Percentiles rank a stretch among this genome's conserved stretches.
Conservation (phyloP, 2,329 filamentous ascomycete species). For the Blumeria graminis region DNA sequence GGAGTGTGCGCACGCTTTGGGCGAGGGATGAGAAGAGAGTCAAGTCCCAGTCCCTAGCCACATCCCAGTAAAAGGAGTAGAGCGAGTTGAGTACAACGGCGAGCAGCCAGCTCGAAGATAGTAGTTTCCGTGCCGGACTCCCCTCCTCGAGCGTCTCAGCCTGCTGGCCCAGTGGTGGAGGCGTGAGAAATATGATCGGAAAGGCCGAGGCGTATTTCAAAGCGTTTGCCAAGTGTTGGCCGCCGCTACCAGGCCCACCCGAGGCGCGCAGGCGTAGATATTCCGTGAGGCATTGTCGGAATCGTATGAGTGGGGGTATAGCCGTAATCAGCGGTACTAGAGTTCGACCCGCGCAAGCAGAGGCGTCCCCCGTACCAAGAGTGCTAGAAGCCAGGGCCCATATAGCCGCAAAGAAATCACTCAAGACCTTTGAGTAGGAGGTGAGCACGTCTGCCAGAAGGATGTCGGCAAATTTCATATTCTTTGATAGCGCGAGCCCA, state of each 20-base stretch:
- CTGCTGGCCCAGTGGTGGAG: slow-evolving; percentile 29
- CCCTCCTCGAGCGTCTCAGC: slow-evolving; percentile 18
- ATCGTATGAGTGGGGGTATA: slow-evolving; percentile 60
- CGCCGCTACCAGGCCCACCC: slow-evolving; percentile 42
- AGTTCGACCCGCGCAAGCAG: slow-evolving; percentile 54
- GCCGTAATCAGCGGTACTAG: slow-evolving; percentile 68
- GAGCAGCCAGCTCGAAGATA: slow-evolving; percentile 39
- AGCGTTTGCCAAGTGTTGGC: slow-evolving; percentile 79
- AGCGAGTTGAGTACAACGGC: slow-evolving; percentile 62
- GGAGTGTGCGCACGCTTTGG: slow-evolving; percentile 15
- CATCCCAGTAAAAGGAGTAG: slow-evolving; percentile 98
- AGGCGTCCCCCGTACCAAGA: slow-evolving; percentile 59
- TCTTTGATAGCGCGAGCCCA: slow-evolving; percentile 60
- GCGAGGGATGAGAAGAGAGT: slow-evolving; percentile 43
- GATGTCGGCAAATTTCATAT: slow-evolving; percentile 89
- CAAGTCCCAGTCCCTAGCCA: slow-evolving; percentile 90
- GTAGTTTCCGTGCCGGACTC: slow-evolving; percentile 17
- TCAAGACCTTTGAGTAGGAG: slow-evolving; percentile 79
- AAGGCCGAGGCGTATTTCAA: slow-evolving; percentile 88
- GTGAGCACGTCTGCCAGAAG: slow-evolving; percentile 84
- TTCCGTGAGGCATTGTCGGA: slow-evolving; percentile 82
- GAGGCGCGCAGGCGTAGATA: slow-evolving; percentile 45
- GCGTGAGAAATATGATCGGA: slow-evolving; percentile 63
- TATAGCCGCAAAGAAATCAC: slow-evolving; percentile 64
- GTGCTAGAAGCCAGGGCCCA: slow-evolving; percentile 69